Evolutionary conservation across 2,329 filamentous ascomycete genomes (phyloP).

Genomic region (Talaromyces islandicus): DNA sequence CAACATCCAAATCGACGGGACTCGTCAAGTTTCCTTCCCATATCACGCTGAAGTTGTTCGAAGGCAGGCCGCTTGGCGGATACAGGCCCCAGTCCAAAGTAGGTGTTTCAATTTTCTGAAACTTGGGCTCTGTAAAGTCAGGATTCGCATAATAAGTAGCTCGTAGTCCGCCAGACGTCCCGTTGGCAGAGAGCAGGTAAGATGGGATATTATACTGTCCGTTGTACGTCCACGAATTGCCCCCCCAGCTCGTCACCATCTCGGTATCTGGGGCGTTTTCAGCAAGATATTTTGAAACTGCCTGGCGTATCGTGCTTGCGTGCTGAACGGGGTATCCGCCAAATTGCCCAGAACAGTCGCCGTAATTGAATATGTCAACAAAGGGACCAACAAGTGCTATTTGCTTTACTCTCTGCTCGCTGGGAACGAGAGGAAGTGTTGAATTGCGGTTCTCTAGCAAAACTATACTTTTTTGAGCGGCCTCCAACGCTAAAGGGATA

Average conservation of each 20-base stretch:
- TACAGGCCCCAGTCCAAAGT: not conserved
- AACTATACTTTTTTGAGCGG: slow-evolving; percentile 39
- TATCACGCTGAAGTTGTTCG: slow-evolving; percentile 41
- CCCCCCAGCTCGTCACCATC: slow-evolving; percentile 38
- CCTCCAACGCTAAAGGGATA: slow-evolving; percentile 34
- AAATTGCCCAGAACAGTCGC: not conserved
- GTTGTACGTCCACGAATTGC: slow-evolving; percentile 42
- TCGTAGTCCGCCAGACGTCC: slow-evolving; percentile 30
- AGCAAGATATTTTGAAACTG: not conserved
- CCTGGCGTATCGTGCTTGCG: not conserved
- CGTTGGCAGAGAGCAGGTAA: slow-evolving; percentile 35
- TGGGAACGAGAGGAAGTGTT: slow-evolving; percentile 25
- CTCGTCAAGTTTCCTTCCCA: slow-evolving; percentile 38
- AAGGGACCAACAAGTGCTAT: not conserved
- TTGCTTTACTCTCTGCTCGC: not conserved
- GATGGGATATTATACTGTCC: slow-evolving; percentile 39
- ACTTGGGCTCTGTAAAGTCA: not conserved
- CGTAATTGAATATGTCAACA: not conserved
- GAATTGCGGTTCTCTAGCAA: slow-evolving; percentile 38
- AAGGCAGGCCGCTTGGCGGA: slow-evolving; percentile 16
- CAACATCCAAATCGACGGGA: slow-evolving; percentile 32
- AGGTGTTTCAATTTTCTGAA: not conserved
- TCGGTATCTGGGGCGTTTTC: slow-evolving; percentile 18
- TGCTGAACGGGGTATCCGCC: not conserved
- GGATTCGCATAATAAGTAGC: slow-evolving; percentile 37